Evolutionary conservation across 305 asterid genomes (phyloP).

Genomic region (Stenogyne calaminthoides): DNA sequence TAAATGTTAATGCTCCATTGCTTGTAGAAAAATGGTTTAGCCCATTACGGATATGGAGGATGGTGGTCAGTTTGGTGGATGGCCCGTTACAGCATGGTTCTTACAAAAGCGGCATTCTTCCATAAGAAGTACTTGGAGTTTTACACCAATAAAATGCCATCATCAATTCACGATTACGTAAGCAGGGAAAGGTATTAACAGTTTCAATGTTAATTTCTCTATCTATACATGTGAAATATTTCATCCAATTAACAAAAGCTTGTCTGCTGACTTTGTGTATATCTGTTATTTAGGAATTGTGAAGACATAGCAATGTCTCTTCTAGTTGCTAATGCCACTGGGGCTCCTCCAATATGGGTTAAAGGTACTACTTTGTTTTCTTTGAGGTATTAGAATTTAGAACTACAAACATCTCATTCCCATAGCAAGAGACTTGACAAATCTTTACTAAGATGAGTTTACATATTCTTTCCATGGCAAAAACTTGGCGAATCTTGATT

Average conservation of each 20-base stretch:
- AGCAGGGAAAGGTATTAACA: constrained; percentile 47
- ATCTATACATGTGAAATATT: background rate
- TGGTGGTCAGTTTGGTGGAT: constrained; percentile 82
- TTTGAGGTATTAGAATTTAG: background rate
- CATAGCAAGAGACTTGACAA: too few species aligned
- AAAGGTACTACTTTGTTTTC: constrained; percentile 44
- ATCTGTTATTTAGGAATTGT: constrained; percentile 46
- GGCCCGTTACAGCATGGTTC: constrained; percentile 67
- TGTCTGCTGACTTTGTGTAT: background rate
- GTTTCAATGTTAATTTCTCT: constrained; percentile 8
- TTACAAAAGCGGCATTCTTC: constrained; percentile 67
- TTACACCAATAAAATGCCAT: constrained; percentile 56
- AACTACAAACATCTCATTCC: background rate
- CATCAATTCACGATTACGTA: constrained; percentile 50
- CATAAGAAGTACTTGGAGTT: constrained; percentile 52
- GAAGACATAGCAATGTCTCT: constrained; percentile 76
- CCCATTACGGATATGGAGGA: constrained; percentile 49
- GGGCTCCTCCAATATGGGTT: constrained; percentile 68
- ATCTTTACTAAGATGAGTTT: too few species aligned
- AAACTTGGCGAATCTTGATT: too few species aligned
- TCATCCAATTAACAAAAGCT: background rate
- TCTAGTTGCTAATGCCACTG: constrained; percentile 58
- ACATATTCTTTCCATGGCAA: too few species aligned
- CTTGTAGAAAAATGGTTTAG: constrained; percentile 41
- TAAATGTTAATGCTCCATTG: background rate